phyloP scores from a whole-genome alignment of 2,329 filamentous ascomycete species.

The Apiospora koreana region DNA sequence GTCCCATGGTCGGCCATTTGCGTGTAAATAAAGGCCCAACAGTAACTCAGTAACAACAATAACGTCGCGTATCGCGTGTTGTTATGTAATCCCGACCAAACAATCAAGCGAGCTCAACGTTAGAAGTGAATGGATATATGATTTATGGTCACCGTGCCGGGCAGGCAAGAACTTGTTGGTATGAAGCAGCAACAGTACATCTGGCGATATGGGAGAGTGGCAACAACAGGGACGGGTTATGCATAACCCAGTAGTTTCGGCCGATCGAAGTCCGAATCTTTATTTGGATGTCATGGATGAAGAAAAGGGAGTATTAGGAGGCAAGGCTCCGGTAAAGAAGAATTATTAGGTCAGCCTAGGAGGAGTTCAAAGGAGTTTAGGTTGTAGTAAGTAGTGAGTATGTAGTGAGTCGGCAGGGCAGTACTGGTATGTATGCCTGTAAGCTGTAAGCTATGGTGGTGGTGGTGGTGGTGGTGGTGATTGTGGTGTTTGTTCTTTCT shows the following conservation, averaged over 20 bases:
- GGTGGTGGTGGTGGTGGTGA: no score
- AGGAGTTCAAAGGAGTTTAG: no score
- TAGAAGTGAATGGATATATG: background rate
- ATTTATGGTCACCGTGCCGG: background rate
- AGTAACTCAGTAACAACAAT: background rate
- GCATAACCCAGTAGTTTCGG: constrained; percentile 1
- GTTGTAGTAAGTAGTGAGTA: constrained; percentile 1
- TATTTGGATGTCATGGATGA: background rate
- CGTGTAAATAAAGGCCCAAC: background rate
- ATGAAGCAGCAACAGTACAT: background rate
- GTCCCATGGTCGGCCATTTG: constrained; percentile 17
- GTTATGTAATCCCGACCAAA: background rate
- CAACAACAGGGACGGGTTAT: background rate
- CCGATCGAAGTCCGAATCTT: constrained; percentile 2
- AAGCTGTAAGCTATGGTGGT: background rate
- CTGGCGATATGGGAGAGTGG: background rate
- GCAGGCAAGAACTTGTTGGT: background rate
- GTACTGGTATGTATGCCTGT: background rate
- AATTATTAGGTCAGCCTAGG: constrained; percentile 5
- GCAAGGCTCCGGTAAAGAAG: background rate
- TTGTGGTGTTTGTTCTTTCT: background rate
- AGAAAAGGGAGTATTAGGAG: background rate
- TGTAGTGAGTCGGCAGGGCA: no score
- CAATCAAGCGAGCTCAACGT: background rate
- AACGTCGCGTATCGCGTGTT: background rate